Evolutionary conservation across 345 rosid genomes (phyloP), one percentile per base, ranked within the genome.

Genomic region (Laguncularia racemosa): DNA sequence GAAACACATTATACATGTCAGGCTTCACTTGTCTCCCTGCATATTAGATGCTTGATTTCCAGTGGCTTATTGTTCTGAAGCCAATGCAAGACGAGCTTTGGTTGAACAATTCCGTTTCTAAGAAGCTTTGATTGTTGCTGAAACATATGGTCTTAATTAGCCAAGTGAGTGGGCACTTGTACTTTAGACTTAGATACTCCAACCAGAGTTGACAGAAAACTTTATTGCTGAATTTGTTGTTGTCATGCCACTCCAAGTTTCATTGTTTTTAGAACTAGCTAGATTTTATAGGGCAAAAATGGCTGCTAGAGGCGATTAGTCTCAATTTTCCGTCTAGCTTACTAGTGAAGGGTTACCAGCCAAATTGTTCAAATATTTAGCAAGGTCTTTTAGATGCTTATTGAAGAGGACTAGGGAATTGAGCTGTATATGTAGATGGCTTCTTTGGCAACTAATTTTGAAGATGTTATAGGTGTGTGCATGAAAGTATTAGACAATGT

Each of bases 101-200:
- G 99, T 90, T 48, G 97, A 87, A 67, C 99, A 89, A 73, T 82
- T 90, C 18, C 88, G 81, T 45, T 93, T 93, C 76, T 97, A 79
- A 59, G 99, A 93, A 79, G 96, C 99, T 57, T 61, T 93, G 59
- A 87, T 89, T 17, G 97, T 93, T 64, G 99, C 99, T 44, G 99
- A 93, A 73, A 97, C 99, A 40, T 93, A 93, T 53, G 72, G 84
- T 65, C 96, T 93, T 62, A 93, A 93, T 64, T 97, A 89, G 75
- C 88, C 99, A 17, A 77, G 84, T 44, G 97, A 93, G 67, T 93
- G 99, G 99, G 96, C 95, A 6, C 76, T 78, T 20, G 96, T 85
- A 20, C 96, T 93, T 55, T 93, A 97, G 99, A 85, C 78, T 69
- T 89, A 78, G 81, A 93, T 93, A 95, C 85, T 93, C 44, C 82